Evolutionary conservation across 129 eudicot species (phyloP), one percentile per base, ranked within the genome.

Genomic region (Chrysanthemum seticuspe): DNA sequence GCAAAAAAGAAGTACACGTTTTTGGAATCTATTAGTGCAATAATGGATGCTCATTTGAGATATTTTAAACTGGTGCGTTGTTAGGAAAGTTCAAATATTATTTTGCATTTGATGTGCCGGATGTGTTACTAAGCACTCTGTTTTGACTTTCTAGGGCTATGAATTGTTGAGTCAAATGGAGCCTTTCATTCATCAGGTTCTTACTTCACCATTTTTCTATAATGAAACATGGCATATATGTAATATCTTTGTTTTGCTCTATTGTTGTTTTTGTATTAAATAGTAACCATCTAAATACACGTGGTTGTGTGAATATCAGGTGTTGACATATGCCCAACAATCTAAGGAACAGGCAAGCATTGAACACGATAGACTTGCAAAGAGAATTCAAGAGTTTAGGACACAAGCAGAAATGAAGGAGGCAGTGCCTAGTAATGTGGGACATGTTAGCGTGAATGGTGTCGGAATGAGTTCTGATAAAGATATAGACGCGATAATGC

Each of bases 41-140:
- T 90, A 67, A 94, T 94, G 99, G 99, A 94, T 84, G 96, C 97
- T 65, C 99, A 94, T 84, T 87, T 94, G 49, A 85, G 99, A 86
- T 94, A 90, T 74, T 94, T 86, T 65, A 94, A 94, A 83, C 80
- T 87, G 97, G 99, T 94, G 70, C 2, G 82, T 73, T 48, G 40
- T 72, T 52, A 21, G n/a, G n/a, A 5, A 65, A 34, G 2, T 23
- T 58, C 31, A n/a, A 69, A 74, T 8, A 6, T 15, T 48, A 59
- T 65, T 5, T 65, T 25, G 63, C 12, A 15, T n/a, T 10, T 23
- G n/a, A 23, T 64, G 5, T 40, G 51, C 52, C 13, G 16, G 31
- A 18, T 62, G 27, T 56, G 23, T 40, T 58, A 65, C 78, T 72
- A 74, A 62, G 25, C 70, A 45, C 51, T 40, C 56, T 75, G 34